phyloP scores from a whole-genome alignment of 495 filamentous ascomycete species.

The Monascus purpureus region DNA sequence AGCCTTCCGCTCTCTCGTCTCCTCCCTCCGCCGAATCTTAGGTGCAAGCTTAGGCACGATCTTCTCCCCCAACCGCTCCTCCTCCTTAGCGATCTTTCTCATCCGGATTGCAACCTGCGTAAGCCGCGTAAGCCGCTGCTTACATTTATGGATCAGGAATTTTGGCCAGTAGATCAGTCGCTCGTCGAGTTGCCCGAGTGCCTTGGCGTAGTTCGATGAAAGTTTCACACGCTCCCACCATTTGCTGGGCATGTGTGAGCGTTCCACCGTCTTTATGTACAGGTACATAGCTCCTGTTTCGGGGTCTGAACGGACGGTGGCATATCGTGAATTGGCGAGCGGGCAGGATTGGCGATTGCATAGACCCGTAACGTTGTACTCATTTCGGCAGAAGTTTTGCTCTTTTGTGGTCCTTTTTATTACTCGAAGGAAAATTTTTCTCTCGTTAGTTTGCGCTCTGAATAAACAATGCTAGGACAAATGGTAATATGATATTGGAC shows the following conservation, averaged over 20 bases:
- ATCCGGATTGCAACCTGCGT: conserved; percentile 87
- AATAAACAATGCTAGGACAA: no score
- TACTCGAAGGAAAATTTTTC: no score
- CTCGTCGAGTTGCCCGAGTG: conserved; percentile 77
- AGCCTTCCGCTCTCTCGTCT: conserved; percentile 85
- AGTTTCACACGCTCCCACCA: conserved; percentile 92
- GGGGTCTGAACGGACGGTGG: conserved; percentile 74
- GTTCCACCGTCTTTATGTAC: conserved; percentile 94
- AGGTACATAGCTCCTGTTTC: conserved; percentile 78
- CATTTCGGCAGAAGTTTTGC: conserved; percentile 89
- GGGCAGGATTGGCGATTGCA: conserved; percentile 94
- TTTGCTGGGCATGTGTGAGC: conserved; percentile 78
- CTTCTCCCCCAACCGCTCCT: conserved; percentile 79
- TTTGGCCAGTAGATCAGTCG: conserved; percentile 92
- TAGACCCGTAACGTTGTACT: conserved; percentile 89
- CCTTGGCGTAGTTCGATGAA: conserved; percentile 77
- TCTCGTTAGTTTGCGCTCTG: conserved; percentile 2
- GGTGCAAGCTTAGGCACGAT: conserved; percentile 83
- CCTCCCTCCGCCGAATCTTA: conserved; percentile 80
- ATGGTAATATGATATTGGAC: no score
- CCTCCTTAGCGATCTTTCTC: conserved; percentile 69
- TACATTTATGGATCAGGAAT: conserved; percentile 91
- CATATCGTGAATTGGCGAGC: conserved; percentile 90
- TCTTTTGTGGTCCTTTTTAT: conserved; percentile 65
- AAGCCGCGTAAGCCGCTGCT: conserved; percentile 86